Evolutionary conservation across 1,284 basidiomycete species (phyloP), one percentile per base, ranked within the genome.

Genomic region (Trichosporon sp.): DNA sequence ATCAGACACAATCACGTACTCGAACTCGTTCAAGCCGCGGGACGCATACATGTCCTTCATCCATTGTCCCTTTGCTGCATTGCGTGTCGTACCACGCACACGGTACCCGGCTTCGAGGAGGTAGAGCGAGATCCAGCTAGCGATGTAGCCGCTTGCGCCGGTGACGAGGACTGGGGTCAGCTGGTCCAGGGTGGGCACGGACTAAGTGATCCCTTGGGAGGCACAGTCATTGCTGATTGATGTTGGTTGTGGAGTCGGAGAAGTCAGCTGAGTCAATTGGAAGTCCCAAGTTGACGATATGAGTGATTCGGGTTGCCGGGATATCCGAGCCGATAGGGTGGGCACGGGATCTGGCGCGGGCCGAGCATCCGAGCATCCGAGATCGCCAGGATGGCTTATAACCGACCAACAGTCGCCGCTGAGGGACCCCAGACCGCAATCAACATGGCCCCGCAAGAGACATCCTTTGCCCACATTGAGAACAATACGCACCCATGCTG

Each of bases 1-100:
- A 75, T 89, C 88, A 12, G 85, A 80, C 5, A 88, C 87, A 19
- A 87, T 79, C 61, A 85, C 85, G 75, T 85, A 74, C 72, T 87
- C 86, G 72, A 87, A 83, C 76, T 85, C 85, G 73, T 86, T 85
- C 12, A 70, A 70, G 8, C 75, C 75, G 31, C 70, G n/a, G 2
- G 32, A 59, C 8, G 31, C 35, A 64, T 71, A 84, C 69, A 84
- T 77, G 2, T 84, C 68, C 68, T 79, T 75, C 56, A 84, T 77
- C 74, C 84, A 85, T 2, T 83, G 75, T 4, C 85, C 84, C 77
- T 86, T 86, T 19, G 78, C 79, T 1, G 71, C 72, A 31, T 77
- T 80, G 12, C 86, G 80, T 5, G 85, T 83, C 0, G 86, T 85
- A 16, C 84, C 85, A 2, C 84, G 77, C 16, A 87, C 83, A 4